phyloP scores from a whole-genome alignment of 495 filamentous ascomycete genomes.

The Neurospora pannonica region DNA sequence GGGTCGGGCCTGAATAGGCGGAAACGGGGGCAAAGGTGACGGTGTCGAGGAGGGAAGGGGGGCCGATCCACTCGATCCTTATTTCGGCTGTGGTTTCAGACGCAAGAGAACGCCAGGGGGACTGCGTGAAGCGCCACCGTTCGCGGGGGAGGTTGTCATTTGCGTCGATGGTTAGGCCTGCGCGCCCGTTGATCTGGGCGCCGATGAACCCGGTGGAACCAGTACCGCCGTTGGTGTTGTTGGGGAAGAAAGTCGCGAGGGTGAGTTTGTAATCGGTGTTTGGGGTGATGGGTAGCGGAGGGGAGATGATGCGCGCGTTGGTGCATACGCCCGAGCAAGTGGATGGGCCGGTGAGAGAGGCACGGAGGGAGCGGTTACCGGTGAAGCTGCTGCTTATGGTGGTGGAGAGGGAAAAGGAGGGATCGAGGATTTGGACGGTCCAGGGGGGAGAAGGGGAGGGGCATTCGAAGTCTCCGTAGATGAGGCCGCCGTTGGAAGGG shows the following conservation, averaged over 20 bases:
- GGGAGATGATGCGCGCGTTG: background rate
- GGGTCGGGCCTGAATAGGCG: background rate
- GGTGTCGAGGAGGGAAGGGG: background rate
- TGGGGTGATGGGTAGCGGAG: background rate
- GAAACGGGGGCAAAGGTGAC: conserved; percentile 3
- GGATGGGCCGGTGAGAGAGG: background rate
- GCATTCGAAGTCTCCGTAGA: conserved; percentile 19
- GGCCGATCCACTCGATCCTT: background rate
- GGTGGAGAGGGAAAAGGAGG: background rate
- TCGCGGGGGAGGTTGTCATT: background rate
- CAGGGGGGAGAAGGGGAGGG: conserved; percentile 5
- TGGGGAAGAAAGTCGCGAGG: background rate
- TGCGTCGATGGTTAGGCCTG: background rate
- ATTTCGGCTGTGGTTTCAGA: background rate
- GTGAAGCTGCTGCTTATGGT: conserved; percentile 1
- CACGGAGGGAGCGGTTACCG: background rate
- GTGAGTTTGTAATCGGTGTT: conserved; percentile 3
- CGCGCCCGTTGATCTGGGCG: background rate
- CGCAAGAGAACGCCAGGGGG: background rate
- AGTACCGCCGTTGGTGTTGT: background rate
- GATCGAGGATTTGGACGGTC: conserved; percentile 11
- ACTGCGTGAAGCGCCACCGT: background rate
- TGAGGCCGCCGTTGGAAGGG: background rate
- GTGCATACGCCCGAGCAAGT: background rate
- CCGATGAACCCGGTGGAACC: background rate